Conservation (phyloP, 1,284 basidiomycete genomes). For the Singerocomus inundabilis region DNA sequence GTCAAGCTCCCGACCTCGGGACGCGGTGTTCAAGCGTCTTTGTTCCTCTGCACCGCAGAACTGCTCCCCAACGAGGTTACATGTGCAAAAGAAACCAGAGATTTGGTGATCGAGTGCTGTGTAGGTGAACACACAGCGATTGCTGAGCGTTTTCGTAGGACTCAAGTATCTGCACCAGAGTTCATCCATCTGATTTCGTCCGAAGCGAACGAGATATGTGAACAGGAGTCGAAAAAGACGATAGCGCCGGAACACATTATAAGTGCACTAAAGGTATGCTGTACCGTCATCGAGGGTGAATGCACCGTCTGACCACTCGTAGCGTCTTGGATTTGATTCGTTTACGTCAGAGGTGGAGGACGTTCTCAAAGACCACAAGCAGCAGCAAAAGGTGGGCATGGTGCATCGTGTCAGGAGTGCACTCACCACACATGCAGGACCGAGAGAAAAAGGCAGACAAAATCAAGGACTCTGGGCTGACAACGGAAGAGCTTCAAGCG, state of each 20-base stretch:
- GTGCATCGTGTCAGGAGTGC: constrained; percentile 8
- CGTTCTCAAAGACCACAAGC: constrained; percentile 93
- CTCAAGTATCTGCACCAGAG: constrained; percentile 53
- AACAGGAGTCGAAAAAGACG: constrained; percentile 98
- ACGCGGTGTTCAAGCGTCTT: constrained; percentile 10
- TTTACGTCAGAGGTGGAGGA: constrained; percentile 89
- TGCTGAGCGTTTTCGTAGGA: constrained; percentile 5
- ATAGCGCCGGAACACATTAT: constrained; percentile 98
- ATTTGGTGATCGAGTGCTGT: constrained; percentile 97
- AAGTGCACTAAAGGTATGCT: constrained; percentile 78
- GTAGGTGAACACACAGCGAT: constrained; percentile 71
- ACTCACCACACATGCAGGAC: constrained; percentile 47
- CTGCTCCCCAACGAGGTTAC: constrained; percentile 86
- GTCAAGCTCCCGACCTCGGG: not conserved
- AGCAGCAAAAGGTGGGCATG: constrained; percentile 79
- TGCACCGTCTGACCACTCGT: constrained; percentile 13
- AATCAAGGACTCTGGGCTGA: constrained; percentile 87
- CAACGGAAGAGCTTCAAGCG: constrained; percentile 85
- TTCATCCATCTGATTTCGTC: constrained; percentile 98
- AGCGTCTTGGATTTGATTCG: constrained; percentile 88
- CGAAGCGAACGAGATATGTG: constrained; percentile 97
- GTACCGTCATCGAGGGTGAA: constrained; percentile 1
- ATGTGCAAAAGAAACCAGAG: constrained; percentile 94
- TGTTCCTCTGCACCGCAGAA: constrained; percentile 50
- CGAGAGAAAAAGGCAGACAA: constrained; percentile 88